Base-by-base conservation (phyloP, 2,329 filamentous ascomycete genomes). In the Zasmidium angulare region DNA sequence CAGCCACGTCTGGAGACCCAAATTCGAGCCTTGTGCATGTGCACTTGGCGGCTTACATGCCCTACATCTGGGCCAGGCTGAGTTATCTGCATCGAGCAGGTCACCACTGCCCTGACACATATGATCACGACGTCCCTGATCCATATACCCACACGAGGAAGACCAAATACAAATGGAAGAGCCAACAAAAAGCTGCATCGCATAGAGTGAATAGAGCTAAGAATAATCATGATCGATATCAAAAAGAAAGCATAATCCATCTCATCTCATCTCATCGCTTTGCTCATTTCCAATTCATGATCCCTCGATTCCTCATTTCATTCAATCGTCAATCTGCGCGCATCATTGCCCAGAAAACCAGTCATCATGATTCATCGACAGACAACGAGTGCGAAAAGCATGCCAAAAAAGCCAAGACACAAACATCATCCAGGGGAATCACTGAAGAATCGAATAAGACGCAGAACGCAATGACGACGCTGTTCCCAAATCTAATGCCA, bases 361-460 rank as follows among this genome's bases (percentile, higher is more conserved):
- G 4, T 29, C 26, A 29, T 29, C 49, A 24, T 11, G 21, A 4
- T n/a, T 50, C 49, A 50, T 50, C 49, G 29, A 50, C 51, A 53
- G 26, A 4, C 36, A 43, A 43, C 51, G 20, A 53, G 51, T 29
- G 51, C 51, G n/a, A n/a, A n/a, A n/a, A 46, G 36, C 26, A 29
- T 43, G 3, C 7, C 36, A 43, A 53, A 53, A 22, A 53, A 46
- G 3, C n/a, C 26, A 53, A 53, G n/a, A n/a, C n/a, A n/a, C n/a
- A 19, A 43, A 17, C 36, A 43, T 43, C 36, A 17, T 43, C 36
- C 36, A 43, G 36, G 36, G 36, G 36, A 43, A 43, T 43, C 36
- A 43, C 14, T 17, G 14, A 9, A 43, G n/a, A 43, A 19, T 43
- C 36, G n/a, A 43, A 43, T 9, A 4, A 43, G n/a, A 17, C 36